phyloP scores from a whole-genome alignment of 2,329 filamentous ascomycete species.

The Exophiala bonariae region DNA sequence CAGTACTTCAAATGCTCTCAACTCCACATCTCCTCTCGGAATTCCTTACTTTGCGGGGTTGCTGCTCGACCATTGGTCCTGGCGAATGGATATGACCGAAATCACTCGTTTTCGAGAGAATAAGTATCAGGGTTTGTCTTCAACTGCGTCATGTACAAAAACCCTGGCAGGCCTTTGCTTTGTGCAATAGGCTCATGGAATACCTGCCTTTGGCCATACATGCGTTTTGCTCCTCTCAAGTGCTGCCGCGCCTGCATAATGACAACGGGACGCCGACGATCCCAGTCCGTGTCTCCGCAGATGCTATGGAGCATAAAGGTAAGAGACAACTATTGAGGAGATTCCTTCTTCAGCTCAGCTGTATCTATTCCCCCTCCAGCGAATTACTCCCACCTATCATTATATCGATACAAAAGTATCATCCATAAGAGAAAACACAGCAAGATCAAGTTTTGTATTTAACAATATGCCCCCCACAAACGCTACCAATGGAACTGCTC shows the following conservation, averaged over 20 bases:
- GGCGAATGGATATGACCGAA: background rate
- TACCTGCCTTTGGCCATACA: background rate
- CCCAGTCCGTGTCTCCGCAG: background rate
- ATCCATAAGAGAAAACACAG: background rate
- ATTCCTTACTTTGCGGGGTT: background rate
- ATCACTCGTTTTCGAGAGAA: background rate
- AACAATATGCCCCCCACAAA: constrained; percentile 15
- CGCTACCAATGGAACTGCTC: constrained; percentile 13
- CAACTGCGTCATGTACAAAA: background rate
- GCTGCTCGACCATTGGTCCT: background rate
- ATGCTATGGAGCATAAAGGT: background rate
- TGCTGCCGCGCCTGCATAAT: too few relatives aligned
- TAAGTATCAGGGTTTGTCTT: background rate
- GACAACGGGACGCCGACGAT: too few relatives aligned
- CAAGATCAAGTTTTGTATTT: background rate
- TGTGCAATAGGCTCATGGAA: too few relatives aligned
- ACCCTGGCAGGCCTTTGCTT: too few relatives aligned
- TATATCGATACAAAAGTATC: background rate
- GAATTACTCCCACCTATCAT: background rate
- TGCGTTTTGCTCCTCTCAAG: too few relatives aligned
- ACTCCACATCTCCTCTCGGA: background rate
- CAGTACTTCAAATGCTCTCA: too few relatives aligned
- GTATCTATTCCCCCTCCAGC: background rate
- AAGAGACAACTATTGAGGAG: background rate
- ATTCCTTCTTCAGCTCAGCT: too few relatives aligned